Base-by-base conservation (phyloP, 176 grass and related monocot genomes). In the Bolboschoenus planiculmis region DNA sequence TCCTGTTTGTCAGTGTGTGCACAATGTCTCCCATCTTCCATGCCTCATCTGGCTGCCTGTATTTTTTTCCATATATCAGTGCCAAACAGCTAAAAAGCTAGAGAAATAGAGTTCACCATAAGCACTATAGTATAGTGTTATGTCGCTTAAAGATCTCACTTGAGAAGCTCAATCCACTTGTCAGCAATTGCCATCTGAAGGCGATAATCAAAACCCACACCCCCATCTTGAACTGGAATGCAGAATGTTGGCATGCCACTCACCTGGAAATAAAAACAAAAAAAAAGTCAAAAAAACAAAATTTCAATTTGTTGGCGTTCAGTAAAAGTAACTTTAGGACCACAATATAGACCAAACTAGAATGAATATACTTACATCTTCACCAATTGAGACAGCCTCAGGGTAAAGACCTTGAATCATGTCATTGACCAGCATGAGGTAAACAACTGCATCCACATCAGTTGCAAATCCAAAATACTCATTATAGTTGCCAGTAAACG, bases 21-120 rank as follows among this genome's bases (percentile, higher is more conserved):
- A 99, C 89, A 50, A 99, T 99, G 61, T 93, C 91, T 30, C 85
- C 89, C 91, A 99, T 99, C 75, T 95, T 88, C 93, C 96, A 99
- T 72, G 60, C 74, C 87, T 99, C 89, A 15, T 95, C 96, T 62
- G 86, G 86, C 83, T 93, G 84, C 88, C 95, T 97, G 63, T 6
- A 80, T 15, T 61, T 81, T 61, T 37, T 57, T 42, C 21, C 75
- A 80, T 42, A 24, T 42, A 39, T 37, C 48, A 56, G 24, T 11
- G 7, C 0, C 51, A 59, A 61, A 24, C 31, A 59, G 34, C 78
- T 78, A 3, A 40, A 61, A 34, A 81, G 18, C 35, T 23, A 56
- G 34, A 60, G 10, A 80, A 36, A 14, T 16, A 83, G 13, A 83
- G 37, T 34, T 36, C 59, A 83, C 18, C 23, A 71, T 64, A 77